A percentile compares a stretch with the other conserved stretches of the same genome.
Evolutionary conservation across 2,329 filamentous ascomycete genomes (phyloP).

Genomic region (Berkeleyomyces rouxiae): DNA sequence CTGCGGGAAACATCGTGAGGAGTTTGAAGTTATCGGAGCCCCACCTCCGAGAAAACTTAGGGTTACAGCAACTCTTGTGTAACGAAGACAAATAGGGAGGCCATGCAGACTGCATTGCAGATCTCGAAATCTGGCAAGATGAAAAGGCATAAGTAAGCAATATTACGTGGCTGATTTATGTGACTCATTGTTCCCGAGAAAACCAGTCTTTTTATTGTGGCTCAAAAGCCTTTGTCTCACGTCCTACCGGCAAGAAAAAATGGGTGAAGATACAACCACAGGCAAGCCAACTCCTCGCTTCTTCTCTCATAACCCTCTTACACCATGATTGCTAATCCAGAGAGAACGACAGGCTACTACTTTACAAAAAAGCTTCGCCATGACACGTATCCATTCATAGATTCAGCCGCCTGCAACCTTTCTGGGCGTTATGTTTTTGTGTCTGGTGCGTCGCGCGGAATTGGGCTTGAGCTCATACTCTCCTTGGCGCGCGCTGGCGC

Average conservation of each 20-base stretch:
- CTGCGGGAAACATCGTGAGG: background rate
- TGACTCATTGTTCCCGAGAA: too few species aligned
- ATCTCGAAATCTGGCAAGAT: background rate
- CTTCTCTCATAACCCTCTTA: background rate
- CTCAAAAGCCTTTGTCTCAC: too few species aligned
- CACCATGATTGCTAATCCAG: background rate
- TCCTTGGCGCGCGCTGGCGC: slow-evolving; percentile 38
- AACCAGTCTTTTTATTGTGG: background rate
- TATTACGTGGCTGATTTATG: background rate
- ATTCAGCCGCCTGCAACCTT: slow-evolving; percentile 24
- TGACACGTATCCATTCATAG: slow-evolving; percentile 38
- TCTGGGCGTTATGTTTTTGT: slow-evolving; percentile 29
- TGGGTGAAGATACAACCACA: slow-evolving; percentile 3
- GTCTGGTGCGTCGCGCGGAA: slow-evolving; percentile 37
- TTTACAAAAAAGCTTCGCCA: slow-evolving; percentile 23
- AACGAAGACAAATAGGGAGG: background rate
- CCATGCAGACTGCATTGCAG: background rate
- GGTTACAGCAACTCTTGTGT: background rate
- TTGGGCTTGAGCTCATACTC: slow-evolving; percentile 36
- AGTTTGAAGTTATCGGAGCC: background rate
- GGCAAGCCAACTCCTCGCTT: background rate
- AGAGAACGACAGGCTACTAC: slow-evolving; percentile 12
- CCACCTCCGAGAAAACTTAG: background rate
- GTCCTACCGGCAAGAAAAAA: background rate
- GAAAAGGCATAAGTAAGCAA: background rate